Conservation (phyloP, 1,284 basidiomycete genomes). For the Cutaneotrichosporon cutaneum region DNA sequence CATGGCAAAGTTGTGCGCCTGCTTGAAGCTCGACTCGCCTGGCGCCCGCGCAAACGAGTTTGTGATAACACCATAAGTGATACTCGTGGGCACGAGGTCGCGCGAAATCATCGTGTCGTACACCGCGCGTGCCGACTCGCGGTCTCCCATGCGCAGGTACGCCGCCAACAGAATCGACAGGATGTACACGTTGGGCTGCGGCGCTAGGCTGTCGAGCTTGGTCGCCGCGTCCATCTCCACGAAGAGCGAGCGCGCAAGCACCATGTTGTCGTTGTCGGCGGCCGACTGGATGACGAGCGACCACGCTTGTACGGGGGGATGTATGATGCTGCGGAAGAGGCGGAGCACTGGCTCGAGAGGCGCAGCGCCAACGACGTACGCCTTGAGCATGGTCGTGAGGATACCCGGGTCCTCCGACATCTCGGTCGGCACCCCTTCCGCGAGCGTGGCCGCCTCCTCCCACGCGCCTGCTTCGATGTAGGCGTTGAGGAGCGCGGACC, state of each 20-base stretch:
- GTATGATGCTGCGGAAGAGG: slow-evolving; percentile 62
- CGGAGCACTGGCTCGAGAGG: slow-evolving; percentile 68
- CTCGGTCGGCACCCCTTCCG: slow-evolving; percentile 24
- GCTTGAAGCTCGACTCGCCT: slow-evolving; percentile 32
- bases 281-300: slow-evolving; percentile 79
- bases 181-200: slow-evolving; percentile 57
- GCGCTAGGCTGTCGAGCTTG: slow-evolving; percentile 38
- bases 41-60: slow-evolving; percentile 51
- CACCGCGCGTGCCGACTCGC: slow-evolving; percentile 63
- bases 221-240: slow-evolving; percentile 61
- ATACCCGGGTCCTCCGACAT: slow-evolving; percentile 57
- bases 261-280: slow-evolving; percentile 70
- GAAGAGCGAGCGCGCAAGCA: slow-evolving; percentile 67
- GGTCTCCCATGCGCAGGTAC: slow-evolving; percentile 64
- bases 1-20: slow-evolving; percentile 45
- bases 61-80: slow-evolving; percentile 73
- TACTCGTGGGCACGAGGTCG: slow-evolving; percentile 66
- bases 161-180: slow-evolving; percentile 84
- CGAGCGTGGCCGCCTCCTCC: slow-evolving; percentile 33
- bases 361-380: slow-evolving; percentile 75
- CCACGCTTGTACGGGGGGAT: slow-evolving; percentile 68
- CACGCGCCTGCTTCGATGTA: slow-evolving; percentile 77
- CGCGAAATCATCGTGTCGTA: slow-evolving; percentile 72
- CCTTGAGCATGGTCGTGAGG: slow-evolving; percentile 79
- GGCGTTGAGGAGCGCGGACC: slow-evolving; percentile 75